phyloP scores from a whole-genome alignment of 768 basidiomycete genomes.

The Rhodotorula toruloides region DNA sequence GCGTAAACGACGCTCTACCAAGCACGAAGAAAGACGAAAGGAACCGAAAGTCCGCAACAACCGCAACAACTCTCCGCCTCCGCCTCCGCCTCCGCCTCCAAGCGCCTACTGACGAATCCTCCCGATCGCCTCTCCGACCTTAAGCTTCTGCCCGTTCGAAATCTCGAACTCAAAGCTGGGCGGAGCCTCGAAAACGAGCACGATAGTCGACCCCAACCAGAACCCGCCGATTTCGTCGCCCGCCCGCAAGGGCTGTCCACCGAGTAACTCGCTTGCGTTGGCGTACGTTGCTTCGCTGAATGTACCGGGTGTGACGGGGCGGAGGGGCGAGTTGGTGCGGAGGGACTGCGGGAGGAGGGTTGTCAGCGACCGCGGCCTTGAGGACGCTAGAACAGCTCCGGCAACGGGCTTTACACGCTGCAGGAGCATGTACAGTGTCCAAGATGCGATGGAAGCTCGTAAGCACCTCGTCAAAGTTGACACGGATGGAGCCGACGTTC shows the following conservation, averaged over 20 bases:
- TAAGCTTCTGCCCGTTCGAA: constrained; percentile 71
- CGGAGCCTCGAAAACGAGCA: constrained; percentile 94
- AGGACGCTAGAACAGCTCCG: too few species aligned
- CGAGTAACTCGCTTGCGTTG: constrained; percentile 70
- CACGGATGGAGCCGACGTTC: constrained; percentile 90
- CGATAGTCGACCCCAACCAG: constrained; percentile 79
- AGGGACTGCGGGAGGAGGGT: constrained; percentile 59
- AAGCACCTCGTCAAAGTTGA: constrained; percentile 83
- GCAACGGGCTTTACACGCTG: too few species aligned
- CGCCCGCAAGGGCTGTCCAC: constrained; percentile 76
- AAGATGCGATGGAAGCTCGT: background rate
- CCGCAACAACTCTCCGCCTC: too few species aligned
- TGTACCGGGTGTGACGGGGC: constrained; percentile 56
- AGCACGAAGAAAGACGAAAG: background rate
- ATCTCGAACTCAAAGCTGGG: constrained; percentile 73
- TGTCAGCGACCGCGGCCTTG: too few species aligned
- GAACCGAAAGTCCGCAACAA: too few species aligned
- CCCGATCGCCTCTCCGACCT: constrained; percentile 24
- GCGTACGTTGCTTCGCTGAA: constrained; percentile 90
- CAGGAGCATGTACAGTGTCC: background rate
- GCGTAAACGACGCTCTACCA: background rate
- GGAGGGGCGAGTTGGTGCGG: constrained; percentile 76
- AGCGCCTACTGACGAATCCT: background rate
- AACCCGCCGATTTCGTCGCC: constrained; percentile 99
- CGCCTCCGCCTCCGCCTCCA: too few species aligned